These are phyloP conservation scores for Phialocephala sp. DNA, from an alignment of 2,329 filamentous ascomycete species.

Conservation along the genomic window DNA sequence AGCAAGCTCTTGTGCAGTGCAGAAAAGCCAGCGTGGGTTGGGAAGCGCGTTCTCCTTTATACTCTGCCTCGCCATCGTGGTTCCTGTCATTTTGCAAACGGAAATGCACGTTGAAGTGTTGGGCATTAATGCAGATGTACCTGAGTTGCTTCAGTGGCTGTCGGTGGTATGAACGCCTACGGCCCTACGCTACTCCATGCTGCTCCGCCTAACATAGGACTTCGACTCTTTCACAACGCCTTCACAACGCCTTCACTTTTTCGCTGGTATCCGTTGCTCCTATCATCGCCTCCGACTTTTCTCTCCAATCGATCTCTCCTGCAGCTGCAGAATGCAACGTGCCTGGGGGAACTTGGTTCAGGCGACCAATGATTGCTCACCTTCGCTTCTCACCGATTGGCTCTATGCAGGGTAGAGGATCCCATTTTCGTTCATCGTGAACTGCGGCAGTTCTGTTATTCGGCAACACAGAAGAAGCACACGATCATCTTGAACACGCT, in stretches of 20 bases:
- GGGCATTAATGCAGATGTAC: constrained; percentile 7
- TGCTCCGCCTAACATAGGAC: background rate
- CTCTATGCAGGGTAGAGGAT: background rate
- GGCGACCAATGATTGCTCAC: background rate
- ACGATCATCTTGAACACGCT: constrained; percentile 10
- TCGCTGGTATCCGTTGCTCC: background rate
- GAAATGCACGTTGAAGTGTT: background rate
- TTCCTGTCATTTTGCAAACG: constrained; percentile 7
- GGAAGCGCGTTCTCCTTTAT: constrained; percentile 10
- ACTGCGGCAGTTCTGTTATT: background rate
- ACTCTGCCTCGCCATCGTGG: constrained; percentile 15
- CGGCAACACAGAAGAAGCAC: constrained; percentile 14
- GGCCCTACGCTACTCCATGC: background rate
- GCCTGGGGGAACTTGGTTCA: background rate
- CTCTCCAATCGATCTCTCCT: constrained; percentile 5
- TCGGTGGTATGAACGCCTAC: background rate
- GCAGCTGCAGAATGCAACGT: background rate
- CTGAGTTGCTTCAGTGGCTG: background rate
- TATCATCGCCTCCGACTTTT: constrained; percentile 4
- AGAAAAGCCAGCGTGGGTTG: constrained; percentile 6
- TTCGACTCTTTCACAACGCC: background rate
- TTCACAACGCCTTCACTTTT: background rate
- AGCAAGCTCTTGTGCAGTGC: constrained; percentile 1
- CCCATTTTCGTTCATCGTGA: background rate
- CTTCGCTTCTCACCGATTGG: background rate